Evolutionary conservation across 306 rosid genomes (phyloP), one percentile per base, ranked within the genome.

Genomic region (Glycine latifolia): DNA sequence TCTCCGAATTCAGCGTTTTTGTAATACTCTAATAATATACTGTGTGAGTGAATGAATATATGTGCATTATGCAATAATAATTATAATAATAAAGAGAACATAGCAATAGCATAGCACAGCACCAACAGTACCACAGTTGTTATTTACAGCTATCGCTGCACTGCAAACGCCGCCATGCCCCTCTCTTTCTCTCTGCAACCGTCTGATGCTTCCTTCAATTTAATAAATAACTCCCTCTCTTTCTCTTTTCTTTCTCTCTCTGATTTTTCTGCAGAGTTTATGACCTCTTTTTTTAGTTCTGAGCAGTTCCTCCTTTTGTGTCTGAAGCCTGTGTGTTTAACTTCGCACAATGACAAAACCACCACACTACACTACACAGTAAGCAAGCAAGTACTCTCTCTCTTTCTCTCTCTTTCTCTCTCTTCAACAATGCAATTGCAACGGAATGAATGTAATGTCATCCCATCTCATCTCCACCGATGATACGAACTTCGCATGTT

Each of bases 121-220:
- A 71, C 44, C 76, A 41, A 81, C 78, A 79, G 79, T 86, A 86
- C 86, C 87, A 81, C 79, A 77, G 79, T 77, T 79, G 79, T 77
- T 79, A 61, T 80, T 84, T 68, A 76, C 85, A 85, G 61, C 77
- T 87, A 87, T 87, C 90, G 83, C 76, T 68, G 46, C 87, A 70
- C 88, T 85, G 88, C 88, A 81, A 82, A 92, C 98, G 98, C 98
- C 98, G 97, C 96, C 97, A 92, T 90, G 87, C 88, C 83, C 88
- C 73, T 86, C 79, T 77, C 76, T 80, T 69, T 69, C 75, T 68
- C 89, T 84, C 83, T 58, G 60, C 71, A 49, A 71, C 76, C 56
- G 35, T 35, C 9, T 62, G 85, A 68, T 75, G 79, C 86, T 58
- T 37, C 16, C 86, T 83, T 73, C 77, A 65, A 89, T 89, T 92